phyloP scores from a whole-genome alignment of 139 green algal species.

The Coccomyxa sp. region DNA sequence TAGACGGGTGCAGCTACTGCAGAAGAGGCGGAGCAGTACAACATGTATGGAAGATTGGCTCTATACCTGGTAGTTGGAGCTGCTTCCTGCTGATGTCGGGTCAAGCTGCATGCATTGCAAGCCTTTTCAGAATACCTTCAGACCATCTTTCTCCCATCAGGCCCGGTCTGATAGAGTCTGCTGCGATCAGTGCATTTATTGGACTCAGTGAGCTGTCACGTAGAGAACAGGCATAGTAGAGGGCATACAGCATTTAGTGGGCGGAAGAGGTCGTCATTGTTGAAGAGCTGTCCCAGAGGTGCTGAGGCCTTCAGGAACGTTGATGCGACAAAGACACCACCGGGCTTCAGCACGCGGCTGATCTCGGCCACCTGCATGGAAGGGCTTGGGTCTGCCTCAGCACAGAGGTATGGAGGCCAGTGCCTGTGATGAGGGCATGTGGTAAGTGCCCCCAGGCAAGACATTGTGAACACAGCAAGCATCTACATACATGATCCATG shows the following conservation, averaged over 20 bases:
- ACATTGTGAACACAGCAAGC: neutral
- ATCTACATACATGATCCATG: neutral
- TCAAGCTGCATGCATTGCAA: neutral
- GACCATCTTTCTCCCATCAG: neutral
- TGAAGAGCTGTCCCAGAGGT: conserved; percentile 60
- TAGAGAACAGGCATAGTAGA: neutral
- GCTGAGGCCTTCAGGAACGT: conserved; percentile 78
- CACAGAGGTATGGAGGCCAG: neutral
- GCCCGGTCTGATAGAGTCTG: neutral
- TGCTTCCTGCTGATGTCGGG: neutral
- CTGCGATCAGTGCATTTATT: neutral
- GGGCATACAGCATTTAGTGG: conserved; percentile 52
- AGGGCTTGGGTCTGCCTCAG: neutral
- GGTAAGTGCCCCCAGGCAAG: neutral
- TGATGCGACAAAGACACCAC: conserved; percentile 88
- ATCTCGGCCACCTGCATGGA: conserved; percentile 80
- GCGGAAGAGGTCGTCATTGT: conserved; percentile 54
- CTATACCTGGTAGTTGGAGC: neutral
- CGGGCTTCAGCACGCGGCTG: conserved; percentile 81
- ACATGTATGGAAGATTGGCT: neutral
- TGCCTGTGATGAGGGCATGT: neutral
- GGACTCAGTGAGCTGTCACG: neutral
- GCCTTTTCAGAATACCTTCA: neutral
- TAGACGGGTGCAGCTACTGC: neutral
- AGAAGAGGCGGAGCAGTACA: neutral